Evolutionary conservation across 257 asterid genomes (phyloP).

Genomic region (Leonotis leonurus): DNA sequence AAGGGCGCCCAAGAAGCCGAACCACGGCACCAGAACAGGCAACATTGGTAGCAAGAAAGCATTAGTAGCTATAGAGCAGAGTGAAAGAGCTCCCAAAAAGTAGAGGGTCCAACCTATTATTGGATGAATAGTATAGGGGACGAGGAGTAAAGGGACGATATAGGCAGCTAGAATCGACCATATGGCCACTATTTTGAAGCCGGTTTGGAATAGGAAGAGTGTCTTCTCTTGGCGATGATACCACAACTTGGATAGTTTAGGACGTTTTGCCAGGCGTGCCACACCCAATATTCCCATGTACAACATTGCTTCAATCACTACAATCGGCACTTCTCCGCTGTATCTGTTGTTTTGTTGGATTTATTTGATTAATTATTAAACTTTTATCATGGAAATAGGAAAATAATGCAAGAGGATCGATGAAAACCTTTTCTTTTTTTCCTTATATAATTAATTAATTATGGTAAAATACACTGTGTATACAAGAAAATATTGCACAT

Average conservation of each 20-base stretch:
- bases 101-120: conserved; percentile 75
- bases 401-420: too few relatives aligned
- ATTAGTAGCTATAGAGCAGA: conserved; percentile 49
- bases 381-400: too few relatives aligned
- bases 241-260: conserved; percentile 62
- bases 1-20: conserved; percentile 64
- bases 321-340: conserved; percentile 57
- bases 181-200: conserved; percentile 59
- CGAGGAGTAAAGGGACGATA: conserved; percentile 51
- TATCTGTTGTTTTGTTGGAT: too few relatives aligned
- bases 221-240: conserved; percentile 70
- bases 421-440: too few relatives aligned
- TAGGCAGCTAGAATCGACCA: conserved; percentile 73
- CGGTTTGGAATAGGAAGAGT: conserved; percentile 41
- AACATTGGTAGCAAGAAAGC: conserved; percentile 59
- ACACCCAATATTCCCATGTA: conserved; percentile 58
- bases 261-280: conserved; percentile 74
- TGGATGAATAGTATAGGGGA: conserved; percentile 84
- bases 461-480: too few relatives aligned
- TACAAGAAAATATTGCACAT: too few relatives aligned
- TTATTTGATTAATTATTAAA: too few relatives aligned
- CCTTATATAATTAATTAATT: too few relatives aligned
- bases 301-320: conserved; percentile 41
- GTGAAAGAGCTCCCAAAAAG: conserved; percentile 57
- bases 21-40: conserved; percentile 60